These are phyloP conservation scores for Geotrichum australiense DNA, from an alignment of 1,139 yeast genomes.

Conservation along the genomic window DNA sequence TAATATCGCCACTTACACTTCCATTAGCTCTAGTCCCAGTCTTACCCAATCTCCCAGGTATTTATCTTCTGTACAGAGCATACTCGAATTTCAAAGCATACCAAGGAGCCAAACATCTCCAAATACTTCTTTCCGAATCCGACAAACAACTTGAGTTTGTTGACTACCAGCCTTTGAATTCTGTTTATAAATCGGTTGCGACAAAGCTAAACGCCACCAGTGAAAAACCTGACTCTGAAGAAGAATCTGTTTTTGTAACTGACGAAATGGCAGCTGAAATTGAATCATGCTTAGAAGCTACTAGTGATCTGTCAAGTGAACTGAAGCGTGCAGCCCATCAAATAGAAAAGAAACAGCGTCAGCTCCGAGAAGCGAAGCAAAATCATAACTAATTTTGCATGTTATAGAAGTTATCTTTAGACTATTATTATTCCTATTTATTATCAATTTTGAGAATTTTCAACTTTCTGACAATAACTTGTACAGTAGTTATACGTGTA, in stretches of 20 bases:
- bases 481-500: too few relatives aligned
- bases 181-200: constrained; percentile 17
- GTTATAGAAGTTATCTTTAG: too few relatives aligned
- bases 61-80: constrained; percentile 71
- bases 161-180: constrained; percentile 20
- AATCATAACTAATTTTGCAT: too few relatives aligned
- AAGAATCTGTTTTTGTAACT: constrained; percentile 20
- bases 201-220: not conserved
- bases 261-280: constrained; percentile 24
- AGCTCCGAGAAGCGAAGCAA: not conserved
- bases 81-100: constrained; percentile 81
- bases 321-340: constrained; percentile 28
- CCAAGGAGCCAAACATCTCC: constrained; percentile 65
- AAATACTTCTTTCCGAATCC: constrained; percentile 39
- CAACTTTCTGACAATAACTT: too few relatives aligned
- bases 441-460: too few relatives aligned
- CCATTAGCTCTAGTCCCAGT: constrained; percentile 80
- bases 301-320: constrained; percentile 26
- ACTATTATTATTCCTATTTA: too few relatives aligned
- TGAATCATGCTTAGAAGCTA: constrained; percentile 23
- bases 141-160: constrained; percentile 23
- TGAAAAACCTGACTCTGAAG: constrained; percentile 5
- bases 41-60: constrained; percentile 94
- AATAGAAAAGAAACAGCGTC: constrained; percentile 20
- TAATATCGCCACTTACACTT: constrained; percentile 68